Evolutionary conservation across 2,329 filamentous ascomycete genomes (phyloP), one percentile per base, ranked within the genome.

Genomic region (Hymenoscyphus albidus): DNA sequence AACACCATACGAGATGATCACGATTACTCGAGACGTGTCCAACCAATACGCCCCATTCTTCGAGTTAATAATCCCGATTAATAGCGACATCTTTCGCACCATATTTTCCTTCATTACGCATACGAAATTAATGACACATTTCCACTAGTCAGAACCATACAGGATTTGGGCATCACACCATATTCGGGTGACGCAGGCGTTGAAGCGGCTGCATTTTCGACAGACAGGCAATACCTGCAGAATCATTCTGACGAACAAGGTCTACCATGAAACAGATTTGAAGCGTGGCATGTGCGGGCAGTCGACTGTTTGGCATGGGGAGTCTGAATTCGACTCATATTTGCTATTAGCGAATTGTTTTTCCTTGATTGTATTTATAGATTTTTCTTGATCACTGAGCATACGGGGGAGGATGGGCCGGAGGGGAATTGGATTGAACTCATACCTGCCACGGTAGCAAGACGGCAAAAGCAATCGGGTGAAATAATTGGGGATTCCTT

Each of bases 1-100:
- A 84, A 84, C 69, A 88, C 86, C 1, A 76, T 89, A 5, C 83
- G 83, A 64, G 86, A 89, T 72, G 85, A 88, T 67, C 85, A 86
- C 65, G 86, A 89, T 69, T 89, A 89, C 72, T 88, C 86, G 48
- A 79, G 86, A 68, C 79, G 74, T 58, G 70, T 75, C 1, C 77
- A 81, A 55, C 80, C 82, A 10, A 78, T 82, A 70, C 69, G 68
- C 31, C 70, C 71, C 7, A 84, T 88, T 7, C 78, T 89, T n/a
- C 80, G 86, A 68, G 85, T 85, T 9, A 85, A 80, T 38, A 89
- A 89, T 70, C 85, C 86, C 3, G 85, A 88, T 63, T 85, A 88
- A 61, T 40, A 58, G 18, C 58, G 59, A 58, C 27, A 42, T 18
- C 14, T 40, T 35, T 42, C 59, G n/a, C n/a, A 39, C 32, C 55